These are phyloP conservation scores for Fusarium agapanthi DNA, from an alignment of 2,329 filamentous ascomycete genomes.

Conservation along the genomic window DNA sequence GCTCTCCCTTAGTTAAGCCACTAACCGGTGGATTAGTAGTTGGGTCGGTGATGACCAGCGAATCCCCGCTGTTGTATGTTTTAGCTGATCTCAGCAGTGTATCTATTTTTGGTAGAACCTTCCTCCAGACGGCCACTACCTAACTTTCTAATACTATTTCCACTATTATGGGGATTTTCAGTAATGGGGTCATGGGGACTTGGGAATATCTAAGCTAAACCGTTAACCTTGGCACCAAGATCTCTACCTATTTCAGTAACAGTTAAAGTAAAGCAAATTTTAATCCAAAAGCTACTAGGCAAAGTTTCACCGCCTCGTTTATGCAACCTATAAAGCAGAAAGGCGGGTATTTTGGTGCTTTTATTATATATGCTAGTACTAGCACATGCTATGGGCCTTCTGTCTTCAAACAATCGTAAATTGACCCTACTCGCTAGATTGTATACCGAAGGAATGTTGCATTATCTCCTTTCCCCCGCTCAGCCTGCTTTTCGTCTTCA, in stretches of 20 bases:
- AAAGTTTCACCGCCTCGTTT: no score
- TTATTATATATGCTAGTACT: no score
- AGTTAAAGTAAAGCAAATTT: no score
- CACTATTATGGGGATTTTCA: no score
- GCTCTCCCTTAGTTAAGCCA: not conserved
- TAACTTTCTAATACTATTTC: no score
- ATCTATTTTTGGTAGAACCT: not conserved
- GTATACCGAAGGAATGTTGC: conserved; percentile 2
- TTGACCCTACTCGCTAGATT: not conserved
- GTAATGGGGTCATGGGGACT: accelerated
- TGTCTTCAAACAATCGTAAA: not conserved
- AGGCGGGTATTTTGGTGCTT: no score
- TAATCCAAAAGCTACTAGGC: no score
- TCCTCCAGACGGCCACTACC: accelerated
- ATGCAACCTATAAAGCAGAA: no score
- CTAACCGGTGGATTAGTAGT: not conserved
- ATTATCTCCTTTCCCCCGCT: not conserved
- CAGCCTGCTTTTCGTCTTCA: not conserved
- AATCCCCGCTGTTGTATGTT: not conserved
- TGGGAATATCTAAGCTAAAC: no score
- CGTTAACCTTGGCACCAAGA: no score
- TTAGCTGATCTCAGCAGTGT: not conserved
- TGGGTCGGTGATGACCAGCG: not conserved
- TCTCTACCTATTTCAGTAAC: accelerated
- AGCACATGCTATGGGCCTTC: not conserved